These are phyloP conservation scores for Phytophthora agathidicida DNA, from an alignment of 352 stramenopile genomes.

Conservation along the genomic window DNA sequence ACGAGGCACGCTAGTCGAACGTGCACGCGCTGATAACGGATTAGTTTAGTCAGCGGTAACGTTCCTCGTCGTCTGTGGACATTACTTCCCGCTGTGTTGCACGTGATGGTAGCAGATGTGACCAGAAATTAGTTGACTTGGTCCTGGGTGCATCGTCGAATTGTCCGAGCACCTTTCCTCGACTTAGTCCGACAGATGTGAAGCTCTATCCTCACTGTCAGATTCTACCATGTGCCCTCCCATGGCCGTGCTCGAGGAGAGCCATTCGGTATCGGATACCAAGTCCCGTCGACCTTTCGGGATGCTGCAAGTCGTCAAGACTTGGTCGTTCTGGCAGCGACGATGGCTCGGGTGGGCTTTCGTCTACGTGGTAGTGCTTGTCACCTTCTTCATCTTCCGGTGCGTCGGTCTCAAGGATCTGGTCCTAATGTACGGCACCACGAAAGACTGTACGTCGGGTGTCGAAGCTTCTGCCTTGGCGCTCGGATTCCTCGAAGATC, in stretches of 20 bases:
- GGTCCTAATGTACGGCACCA: constrained; percentile 33
- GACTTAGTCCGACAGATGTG: constrained; percentile 1
- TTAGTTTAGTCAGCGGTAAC: not conserved
- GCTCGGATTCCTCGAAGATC: constrained; percentile 52
- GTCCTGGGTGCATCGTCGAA: not conserved
- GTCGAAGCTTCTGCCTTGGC: constrained; percentile 23
- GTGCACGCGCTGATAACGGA: too few species aligned
- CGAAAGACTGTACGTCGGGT: constrained; percentile 19
- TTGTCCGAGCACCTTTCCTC: constrained; percentile 20
- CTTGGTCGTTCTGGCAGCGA: constrained; percentile 3
- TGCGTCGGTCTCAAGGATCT: constrained; percentile 28
- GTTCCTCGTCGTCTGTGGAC: not conserved
- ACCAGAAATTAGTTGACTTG: constrained; percentile 27
- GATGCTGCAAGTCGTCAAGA: constrained; percentile 2
- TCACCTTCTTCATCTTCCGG: constrained; percentile 44
- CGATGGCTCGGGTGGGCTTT: constrained; percentile 48
- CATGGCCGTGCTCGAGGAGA: constrained; percentile 11
- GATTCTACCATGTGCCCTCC: not conserved
- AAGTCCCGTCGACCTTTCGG: not conserved
- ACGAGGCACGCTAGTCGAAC: too few species aligned
- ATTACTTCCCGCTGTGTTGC: too few species aligned
- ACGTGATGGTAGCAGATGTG: constrained; percentile 10
- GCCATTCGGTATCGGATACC: constrained; percentile 3
- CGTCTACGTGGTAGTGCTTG: constrained; percentile 30
- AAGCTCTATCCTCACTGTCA: not conserved